Base-by-base conservation (phyloP, 768 basidiomycete species). In the Mycena filopes region DNA sequence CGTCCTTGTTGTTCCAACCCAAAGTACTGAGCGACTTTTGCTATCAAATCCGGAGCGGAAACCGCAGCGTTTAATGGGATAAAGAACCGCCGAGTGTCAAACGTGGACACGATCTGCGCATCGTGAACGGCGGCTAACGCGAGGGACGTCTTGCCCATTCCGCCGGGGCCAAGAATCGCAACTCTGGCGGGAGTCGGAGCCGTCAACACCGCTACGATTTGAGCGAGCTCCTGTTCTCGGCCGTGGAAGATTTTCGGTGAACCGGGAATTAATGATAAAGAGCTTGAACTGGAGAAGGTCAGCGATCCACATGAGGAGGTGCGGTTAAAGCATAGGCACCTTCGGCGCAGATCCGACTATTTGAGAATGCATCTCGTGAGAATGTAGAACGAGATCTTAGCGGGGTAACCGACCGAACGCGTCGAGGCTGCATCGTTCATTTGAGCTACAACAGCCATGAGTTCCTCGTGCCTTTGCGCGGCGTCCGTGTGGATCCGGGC, bases 131-230 rank as follows among this genome's bases (percentile, higher is more conserved):
- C 21, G 10, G 53, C 53, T 4, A 54, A 38, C 11, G 53, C 36
- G 15, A 54, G 33, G 15, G 23, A 16, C 1, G 23, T 54, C 9
- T 54, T 54, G 3, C 53, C 53, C 23, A 54, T 54, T 16, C 53
- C 53, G 5, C 53, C 53, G 9, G 53, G 38, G 8, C 53, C 53
- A 3, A 54, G 38, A 36, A 54, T 54, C 13, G 53, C 53, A 16
- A 41, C 23, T 41, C 53, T 13, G 6, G 15, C 36, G 13, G 38
- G 23, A 20, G 7, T 20, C 15, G 38, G 18, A 9, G 15, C 38
- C 13, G 23, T 23, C n/a, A 54, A 23, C 23, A 23, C 26, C 16
- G 23, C 13, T 13, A 54, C 18, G 1, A 21, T 40, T 13, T 25
- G 12, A 3, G 2, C 12, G 36, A 41, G 12, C 25, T 54, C 53